A percentile compares a stretch with the other conserved stretches of the same genome.
Conservation (phyloP, 1,284 basidiomycete species). For the Cutaneotrichosporon dermatis region DNA sequence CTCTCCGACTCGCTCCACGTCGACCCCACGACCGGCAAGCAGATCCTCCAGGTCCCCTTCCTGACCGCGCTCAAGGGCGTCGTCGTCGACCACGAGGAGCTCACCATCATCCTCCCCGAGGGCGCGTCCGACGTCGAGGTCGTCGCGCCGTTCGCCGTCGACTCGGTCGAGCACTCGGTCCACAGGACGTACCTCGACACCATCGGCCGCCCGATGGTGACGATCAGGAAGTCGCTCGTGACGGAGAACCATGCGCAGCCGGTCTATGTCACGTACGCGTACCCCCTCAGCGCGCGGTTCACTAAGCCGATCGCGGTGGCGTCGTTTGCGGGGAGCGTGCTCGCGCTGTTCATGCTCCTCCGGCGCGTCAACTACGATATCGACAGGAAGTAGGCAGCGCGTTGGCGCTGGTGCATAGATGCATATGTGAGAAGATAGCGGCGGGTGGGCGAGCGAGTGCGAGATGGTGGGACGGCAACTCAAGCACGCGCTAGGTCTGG, state of each 20-base stretch:
- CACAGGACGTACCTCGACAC: conserved; percentile 91
- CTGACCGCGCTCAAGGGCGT: conserved; percentile 75
- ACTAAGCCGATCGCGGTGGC: conserved; percentile 68
- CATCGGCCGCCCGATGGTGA: conserved; percentile 73
- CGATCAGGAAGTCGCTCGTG: conserved; percentile 66
- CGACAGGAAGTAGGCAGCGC: conserved; percentile 17
- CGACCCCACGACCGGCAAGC: conserved; percentile 48
- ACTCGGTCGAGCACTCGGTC: conserved; percentile 58
- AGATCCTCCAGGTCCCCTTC: conserved; percentile 74
- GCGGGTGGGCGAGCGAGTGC: too few relatives aligned
- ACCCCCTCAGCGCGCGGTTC: conserved; percentile 68
- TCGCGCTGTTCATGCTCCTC: conserved; percentile 41
- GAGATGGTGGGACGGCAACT: too few relatives aligned
- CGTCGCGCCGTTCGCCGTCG: conserved; percentile 69
- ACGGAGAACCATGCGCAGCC: conserved; percentile 67
- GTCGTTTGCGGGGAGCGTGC: conserved; percentile 35
- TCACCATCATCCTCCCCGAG: conserved; percentile 84
- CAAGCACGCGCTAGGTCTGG: too few relatives aligned
- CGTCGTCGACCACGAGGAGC: conserved; percentile 72
- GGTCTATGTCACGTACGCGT: conserved; percentile 66
- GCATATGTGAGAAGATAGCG: not conserved
- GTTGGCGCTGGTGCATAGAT: too few relatives aligned
- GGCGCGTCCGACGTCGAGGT: conserved; percentile 82
- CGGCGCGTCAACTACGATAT: conserved; percentile 44
- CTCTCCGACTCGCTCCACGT: conserved; percentile 57